Base-by-base conservation (phyloP, 2,329 filamentous ascomycete genomes). In the Verticillium dahliae region DNA sequence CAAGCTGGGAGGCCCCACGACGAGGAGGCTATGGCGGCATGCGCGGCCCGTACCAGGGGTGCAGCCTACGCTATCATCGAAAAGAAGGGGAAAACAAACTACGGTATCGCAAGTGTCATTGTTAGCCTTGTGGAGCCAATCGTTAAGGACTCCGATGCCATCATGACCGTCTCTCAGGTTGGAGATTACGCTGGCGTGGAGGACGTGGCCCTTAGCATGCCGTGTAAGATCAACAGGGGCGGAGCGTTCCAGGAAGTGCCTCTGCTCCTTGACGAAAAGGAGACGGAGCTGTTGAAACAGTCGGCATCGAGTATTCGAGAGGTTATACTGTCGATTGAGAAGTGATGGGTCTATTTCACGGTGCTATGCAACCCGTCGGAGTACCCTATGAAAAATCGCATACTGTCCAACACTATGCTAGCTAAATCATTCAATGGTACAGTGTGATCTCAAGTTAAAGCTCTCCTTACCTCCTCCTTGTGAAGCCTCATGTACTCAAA, bases 61-160 rank as follows among this genome's bases (percentile, higher is more conserved):
- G 71, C 71, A 9, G 71, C 71, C 27, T 71, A 73, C 63, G 70
- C 70, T 64, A 72, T 73, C 60, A 73, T 73, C 59, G 65, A 67
- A 65, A 63, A 66, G 54, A 73, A 73, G 66, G 70, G 71, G 45
- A 70, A 69, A 65, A 73, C 71, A 35, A 71, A 72, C 61, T 72
- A 71, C 63, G 71, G 70, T 50, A 69, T 73, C 5, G 70, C 70
- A 35, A 68, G 68, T 39, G 70, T 70, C 41, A 61, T 72, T 56
- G 69, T 69, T 27, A 68, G 66, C 62, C 67, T 73, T 57, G 63
- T 71, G 54, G 67, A 71, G 65, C 68, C 70, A 1, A 71, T 73
- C 56, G 65, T 73, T 56, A 70, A 68, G 22, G 64, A 71, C 50
- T 62, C 65, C 57, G 70, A 71, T 57, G 68, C 67, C 60, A 66